phyloP scores from a whole-genome alignment of 352 stramenopile genomes.

The Globisporangium alternatum region DNA sequence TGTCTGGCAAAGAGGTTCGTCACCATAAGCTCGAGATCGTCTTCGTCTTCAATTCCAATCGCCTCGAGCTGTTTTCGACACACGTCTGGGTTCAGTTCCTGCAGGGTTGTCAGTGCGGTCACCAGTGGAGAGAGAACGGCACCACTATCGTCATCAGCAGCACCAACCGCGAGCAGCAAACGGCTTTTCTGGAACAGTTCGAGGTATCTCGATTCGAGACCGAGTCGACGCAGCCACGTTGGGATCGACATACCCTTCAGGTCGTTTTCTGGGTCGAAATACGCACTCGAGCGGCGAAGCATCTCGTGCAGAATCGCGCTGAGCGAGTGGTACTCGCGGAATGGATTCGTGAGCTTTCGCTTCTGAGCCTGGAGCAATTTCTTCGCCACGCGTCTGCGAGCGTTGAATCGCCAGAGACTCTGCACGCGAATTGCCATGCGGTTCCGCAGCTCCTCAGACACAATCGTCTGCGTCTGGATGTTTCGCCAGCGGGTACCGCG shows the following conservation, averaged over 20 bases:
- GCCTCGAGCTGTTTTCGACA: constrained; percentile 23
- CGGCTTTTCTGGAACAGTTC: constrained; percentile 41
- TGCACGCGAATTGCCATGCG: constrained; percentile 68
- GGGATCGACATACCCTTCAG: constrained; percentile 44
- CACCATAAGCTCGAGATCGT: constrained; percentile 46
- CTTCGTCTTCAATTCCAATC: constrained; percentile 37
- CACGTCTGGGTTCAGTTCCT: constrained; percentile 7
- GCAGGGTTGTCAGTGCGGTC: constrained; percentile 27
- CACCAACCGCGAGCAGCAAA: constrained; percentile 11
- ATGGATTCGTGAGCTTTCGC: constrained; percentile 54
- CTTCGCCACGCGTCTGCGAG: constrained; percentile 41
- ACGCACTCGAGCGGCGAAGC: constrained; percentile 19
- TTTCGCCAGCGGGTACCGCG: constrained; percentile 41
- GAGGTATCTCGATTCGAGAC: constrained; percentile 44
- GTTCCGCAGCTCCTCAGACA: constrained; percentile 33
- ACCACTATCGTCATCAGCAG: too few relatives aligned
- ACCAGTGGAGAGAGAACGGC: not conserved
- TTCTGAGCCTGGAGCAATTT: constrained; percentile 50
- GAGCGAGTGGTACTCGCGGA: constrained; percentile 25
- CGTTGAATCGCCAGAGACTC: constrained; percentile 51
- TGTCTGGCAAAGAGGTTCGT: constrained; percentile 49
- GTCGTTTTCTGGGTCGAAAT: constrained; percentile 62
- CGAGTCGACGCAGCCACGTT: constrained; percentile 60
- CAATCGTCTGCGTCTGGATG: constrained; percentile 28
- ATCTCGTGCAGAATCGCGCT: constrained; percentile 36